phyloP scores from a whole-genome alignment of 108 stramenopile genomes.

The Skeletonema potamos region DNA sequence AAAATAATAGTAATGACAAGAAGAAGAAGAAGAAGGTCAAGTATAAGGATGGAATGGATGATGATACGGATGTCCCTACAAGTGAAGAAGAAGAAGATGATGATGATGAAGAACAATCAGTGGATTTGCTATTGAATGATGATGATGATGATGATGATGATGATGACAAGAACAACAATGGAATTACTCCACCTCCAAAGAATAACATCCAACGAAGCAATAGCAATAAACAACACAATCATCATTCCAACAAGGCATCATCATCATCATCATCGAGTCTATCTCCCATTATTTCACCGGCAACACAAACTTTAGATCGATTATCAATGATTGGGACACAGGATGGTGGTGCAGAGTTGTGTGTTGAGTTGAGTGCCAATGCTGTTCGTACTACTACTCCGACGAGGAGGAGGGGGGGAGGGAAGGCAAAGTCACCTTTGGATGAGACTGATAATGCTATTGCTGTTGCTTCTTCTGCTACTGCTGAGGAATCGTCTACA shows the following conservation, averaged over 20 bases:
- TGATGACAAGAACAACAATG: background rate
- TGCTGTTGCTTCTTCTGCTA: background rate
- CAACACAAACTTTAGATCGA: constrained; percentile 38
- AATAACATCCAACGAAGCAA: no score
- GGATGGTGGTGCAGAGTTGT: constrained; percentile 30
- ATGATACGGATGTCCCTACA: constrained; percentile 5
- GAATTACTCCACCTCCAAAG: no score
- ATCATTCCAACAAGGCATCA: background rate
- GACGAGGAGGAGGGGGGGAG: background rate
- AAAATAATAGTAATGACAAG: background rate
- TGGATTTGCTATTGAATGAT: constrained; percentile 1
- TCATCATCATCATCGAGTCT: background rate
- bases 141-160: constrained; percentile 2
- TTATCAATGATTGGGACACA: constrained; percentile 25
- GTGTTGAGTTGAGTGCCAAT: constrained; percentile 13
- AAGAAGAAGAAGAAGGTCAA: background rate
- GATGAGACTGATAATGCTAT: background rate
- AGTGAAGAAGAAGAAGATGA: background rate
- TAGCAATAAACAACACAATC: background rate
- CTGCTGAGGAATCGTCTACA: background rate
- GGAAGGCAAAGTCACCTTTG: background rate
- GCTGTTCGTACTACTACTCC: background rate
- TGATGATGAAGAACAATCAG: background rate
- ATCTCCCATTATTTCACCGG: constrained; percentile 19
- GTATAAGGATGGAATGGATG: constrained; percentile 23